These are phyloP conservation scores for Exophiala phaeomuriformis DNA, from an alignment of 2,329 filamentous ascomycete genomes.

Conservation along the genomic window DNA sequence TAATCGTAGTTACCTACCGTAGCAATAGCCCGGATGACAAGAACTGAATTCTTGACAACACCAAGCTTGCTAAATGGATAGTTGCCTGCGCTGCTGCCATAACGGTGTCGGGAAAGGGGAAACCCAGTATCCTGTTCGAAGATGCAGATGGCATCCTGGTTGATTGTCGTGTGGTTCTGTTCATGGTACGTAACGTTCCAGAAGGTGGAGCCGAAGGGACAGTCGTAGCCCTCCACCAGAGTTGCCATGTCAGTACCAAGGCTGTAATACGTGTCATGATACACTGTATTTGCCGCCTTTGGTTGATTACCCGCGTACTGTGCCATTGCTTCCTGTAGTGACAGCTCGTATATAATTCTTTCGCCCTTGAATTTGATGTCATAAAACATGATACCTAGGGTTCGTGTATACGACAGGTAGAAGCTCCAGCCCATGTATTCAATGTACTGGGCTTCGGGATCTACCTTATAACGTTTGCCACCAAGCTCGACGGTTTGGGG, in stretches of 20 bases:
- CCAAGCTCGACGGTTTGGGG: slow-evolving; percentile 13
- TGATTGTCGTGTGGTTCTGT: slow-evolving; percentile 1
- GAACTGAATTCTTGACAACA: slow-evolving; percentile 25
- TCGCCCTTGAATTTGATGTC: slow-evolving; percentile 46
- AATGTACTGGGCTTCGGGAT: slow-evolving; percentile 11
- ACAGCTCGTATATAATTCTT: slow-evolving; percentile 47
- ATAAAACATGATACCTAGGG: slow-evolving; percentile 16
- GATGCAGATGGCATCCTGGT: slow-evolving; percentile 33
- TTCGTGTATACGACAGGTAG: slow-evolving; percentile 11
- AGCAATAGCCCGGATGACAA: slow-evolving; percentile 42
- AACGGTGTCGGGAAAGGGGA: slow-evolving; percentile 31
- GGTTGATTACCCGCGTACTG: slow-evolving; percentile 42
- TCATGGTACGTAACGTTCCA: slow-evolving; percentile 9
- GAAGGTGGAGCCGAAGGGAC: slow-evolving; percentile 20
- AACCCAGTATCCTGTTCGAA: slow-evolving; percentile 23
- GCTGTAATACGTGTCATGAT: slow-evolving; percentile 31
- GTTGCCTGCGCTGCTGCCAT: slow-evolving; percentile 4
- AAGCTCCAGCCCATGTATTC: slow-evolving; percentile 14
- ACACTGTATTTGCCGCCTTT: slow-evolving; percentile 23
- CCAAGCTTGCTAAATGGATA: slow-evolving; percentile 10
- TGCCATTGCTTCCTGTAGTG: slow-evolving; percentile 47
- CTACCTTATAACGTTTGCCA: slow-evolving; percentile 14
- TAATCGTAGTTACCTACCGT: slow-evolving; percentile 52
- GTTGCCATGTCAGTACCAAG: slow-evolving; percentile 28
- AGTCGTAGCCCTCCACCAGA: slow-evolving; percentile 29